Base-by-base conservation (phyloP, 2,329 filamentous ascomycete species). In the Hysterium pulicare region DNA sequence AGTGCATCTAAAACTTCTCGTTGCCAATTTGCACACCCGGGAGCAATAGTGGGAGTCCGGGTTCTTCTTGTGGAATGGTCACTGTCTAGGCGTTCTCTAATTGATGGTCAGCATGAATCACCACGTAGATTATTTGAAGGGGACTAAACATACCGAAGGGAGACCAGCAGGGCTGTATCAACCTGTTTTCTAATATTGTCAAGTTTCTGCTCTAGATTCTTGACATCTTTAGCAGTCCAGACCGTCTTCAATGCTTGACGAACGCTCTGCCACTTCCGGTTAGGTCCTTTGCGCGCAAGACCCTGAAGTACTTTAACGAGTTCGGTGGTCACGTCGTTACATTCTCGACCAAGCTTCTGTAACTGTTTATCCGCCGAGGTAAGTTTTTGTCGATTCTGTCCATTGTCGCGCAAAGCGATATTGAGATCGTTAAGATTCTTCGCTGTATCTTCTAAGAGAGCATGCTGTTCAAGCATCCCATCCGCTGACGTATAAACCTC, bases 131-230 rank as follows among this genome's bases (percentile, higher is more conserved):
- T 24, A 3, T 35, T 31, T 22, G 21, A 22, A n/a, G 3, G 2
- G 13, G 4, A n/a, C 11, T 11, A 40, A 17, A 32, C 41, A 30
- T 46, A 48, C 41, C 39, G 20, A 30, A 54, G 40, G 2, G 42
- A 44, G 8, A 42, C 33, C 2, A 53, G 44, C 4, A 54, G 21
- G 8, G 33, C 22, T n/a, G 42, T 47, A 17, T 50, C 43, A 5
- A 53, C 30, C 19, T 46, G 40, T 22, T 21, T 36, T 44, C 36
- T 3, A 40, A 38, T 16, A 11, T 20, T 15, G n/a, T 34, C 33
- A 34, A 34, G 33, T 11, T 11, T 15, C 5, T n/a, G 5, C 33
- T 15, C 33, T 5, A 34, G 33, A 15, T 10, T 19, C 5, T 11
- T 5, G 19, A 16, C 19, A 13, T 34, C 4, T 20, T 34, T 16